Base-by-base conservation (phyloP, 1,284 basidiomycete species). In the Boletus mariae region DNA sequence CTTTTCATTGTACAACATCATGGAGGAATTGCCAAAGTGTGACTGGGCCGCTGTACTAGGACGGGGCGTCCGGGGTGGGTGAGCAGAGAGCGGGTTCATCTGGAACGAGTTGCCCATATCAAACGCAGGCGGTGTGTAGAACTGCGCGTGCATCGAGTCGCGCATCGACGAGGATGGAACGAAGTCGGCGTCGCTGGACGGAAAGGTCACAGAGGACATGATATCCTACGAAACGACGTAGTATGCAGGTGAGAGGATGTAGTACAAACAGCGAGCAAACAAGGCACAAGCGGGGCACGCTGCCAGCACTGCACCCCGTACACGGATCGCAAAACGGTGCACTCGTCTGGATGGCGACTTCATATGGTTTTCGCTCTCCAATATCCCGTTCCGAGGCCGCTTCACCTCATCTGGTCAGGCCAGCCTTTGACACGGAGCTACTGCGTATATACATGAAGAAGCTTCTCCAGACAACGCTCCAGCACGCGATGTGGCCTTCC, bases 391-490 rank as follows among this genome's bases (percentile, higher is more conserved):
- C 66, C 32, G 69, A 67, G 53, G 67, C 69, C 13, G 52, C 66
- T 6, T 71, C 66, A 10, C 69, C 66, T 35, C 60, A 65, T 7
- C 63, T 52, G 29, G 47, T 59, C 40, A 62, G 64, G 48, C 82
- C 80, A 48, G 76, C 77, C 57, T 92, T 91, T 67, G 88, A 92
- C 64, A 69, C 80, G 2, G 87, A 89, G 49, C 72, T 83, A 38
- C 76, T 91, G 52, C 84, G 82, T 57, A 75, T 80, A 26, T 92
- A 92, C 71, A 86, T 89, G 71, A 91, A 87, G 76, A 86, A 85
- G 65, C 79, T 91, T 48, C 73, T 91, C 49, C 76, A 82, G 56
- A 78, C 82, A 6, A 87, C 83, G 1, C 75, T 92, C 26, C 79
- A 84, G 57, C 77, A 71, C 49, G 77, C 75, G 49, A 64, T 76